A percentile compares a stretch with the other conserved stretches of the same genome.
Evolutionary conservation across 306 rosid genomes (phyloP).

Genomic region (Carpinus fangiana): DNA sequence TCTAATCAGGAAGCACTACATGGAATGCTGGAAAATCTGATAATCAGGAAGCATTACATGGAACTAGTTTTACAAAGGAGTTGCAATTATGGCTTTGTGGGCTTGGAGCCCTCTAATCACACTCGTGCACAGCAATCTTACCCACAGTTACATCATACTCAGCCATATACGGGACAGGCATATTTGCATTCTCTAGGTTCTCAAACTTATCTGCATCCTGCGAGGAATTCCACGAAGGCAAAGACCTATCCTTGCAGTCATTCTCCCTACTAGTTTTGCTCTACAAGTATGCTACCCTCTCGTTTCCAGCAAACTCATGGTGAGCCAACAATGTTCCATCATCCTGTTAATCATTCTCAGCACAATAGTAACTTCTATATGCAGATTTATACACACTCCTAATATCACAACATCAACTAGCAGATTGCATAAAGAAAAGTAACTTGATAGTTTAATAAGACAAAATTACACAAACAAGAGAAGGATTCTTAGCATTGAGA

Average conservation of each 20-base stretch:
- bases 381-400: no score
- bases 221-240: slow-evolving; percentile 19
- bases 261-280: slow-evolving; percentile 5
- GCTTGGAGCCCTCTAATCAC: slow-evolving; percentile 7
- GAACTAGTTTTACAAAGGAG: neutral
- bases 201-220: slow-evolving; percentile 21
- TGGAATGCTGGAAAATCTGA: neutral
- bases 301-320: slow-evolving; percentile 18
- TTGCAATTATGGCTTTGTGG: slow-evolving; percentile 17
- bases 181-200: neutral
- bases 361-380: no score
- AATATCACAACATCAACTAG: no score
- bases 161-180: slow-evolving; percentile 22
- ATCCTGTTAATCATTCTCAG: slow-evolving; percentile 11
- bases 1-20: no score
- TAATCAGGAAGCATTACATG: slow-evolving; percentile 11
- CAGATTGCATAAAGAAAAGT: no score
- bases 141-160: slow-evolving; percentile 20
- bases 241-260: slow-evolving; percentile 19
- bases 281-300: slow-evolving; percentile 19
- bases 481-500: no score
- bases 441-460: no score
- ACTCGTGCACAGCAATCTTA: slow-evolving; percentile 19
- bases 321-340: slow-evolving; percentile 26
- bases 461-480: no score